Conservation (phyloP, 2,329 filamentous ascomycete genomes). For the Capronia coronata region DNA sequence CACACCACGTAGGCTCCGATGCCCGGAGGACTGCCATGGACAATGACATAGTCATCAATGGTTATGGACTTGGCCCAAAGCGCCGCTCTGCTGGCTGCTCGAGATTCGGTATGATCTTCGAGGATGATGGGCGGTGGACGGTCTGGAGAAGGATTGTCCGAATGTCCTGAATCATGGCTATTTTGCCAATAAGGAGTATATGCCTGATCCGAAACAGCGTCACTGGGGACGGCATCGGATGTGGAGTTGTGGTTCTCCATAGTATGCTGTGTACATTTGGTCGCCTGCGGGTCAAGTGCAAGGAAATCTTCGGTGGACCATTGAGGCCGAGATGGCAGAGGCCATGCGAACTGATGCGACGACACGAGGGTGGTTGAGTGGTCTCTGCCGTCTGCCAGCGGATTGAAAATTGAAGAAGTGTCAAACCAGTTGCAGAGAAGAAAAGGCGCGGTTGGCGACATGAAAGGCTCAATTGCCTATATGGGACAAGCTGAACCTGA, state of each 20-base stretch:
- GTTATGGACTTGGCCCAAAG: constrained; percentile 58
- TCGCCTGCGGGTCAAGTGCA: neutral
- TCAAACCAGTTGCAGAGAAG: neutral
- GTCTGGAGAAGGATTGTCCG: constrained; percentile 37
- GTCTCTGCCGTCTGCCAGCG: neutral
- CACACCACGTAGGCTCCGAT: constrained; percentile 91
- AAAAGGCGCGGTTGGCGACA: neutral
- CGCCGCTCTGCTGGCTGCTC: constrained; percentile 48
- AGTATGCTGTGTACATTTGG: constrained; percentile 1
- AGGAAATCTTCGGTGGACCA: neutral
- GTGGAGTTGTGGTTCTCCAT: constrained; percentile 15
- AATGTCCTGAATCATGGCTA: constrained; percentile 37
- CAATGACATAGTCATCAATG: constrained; percentile 57
- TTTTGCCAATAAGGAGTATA: constrained; percentile 43
- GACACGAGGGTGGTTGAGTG: neutral
- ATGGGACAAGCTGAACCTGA: too few relatives aligned
- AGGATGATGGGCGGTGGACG: constrained; percentile 50
- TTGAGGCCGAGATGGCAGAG: neutral
- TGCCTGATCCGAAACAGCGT: neutral
- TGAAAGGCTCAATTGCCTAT: too few relatives aligned
- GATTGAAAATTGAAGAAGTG: neutral
- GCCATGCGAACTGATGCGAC: neutral
- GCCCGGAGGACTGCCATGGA: constrained; percentile 45
- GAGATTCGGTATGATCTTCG: constrained; percentile 56
- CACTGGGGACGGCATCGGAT: constrained; percentile 3